Evolutionary conservation across 176 grass and related monocot genomes (phyloP).

Genomic region (Microstegium vimineum): DNA sequence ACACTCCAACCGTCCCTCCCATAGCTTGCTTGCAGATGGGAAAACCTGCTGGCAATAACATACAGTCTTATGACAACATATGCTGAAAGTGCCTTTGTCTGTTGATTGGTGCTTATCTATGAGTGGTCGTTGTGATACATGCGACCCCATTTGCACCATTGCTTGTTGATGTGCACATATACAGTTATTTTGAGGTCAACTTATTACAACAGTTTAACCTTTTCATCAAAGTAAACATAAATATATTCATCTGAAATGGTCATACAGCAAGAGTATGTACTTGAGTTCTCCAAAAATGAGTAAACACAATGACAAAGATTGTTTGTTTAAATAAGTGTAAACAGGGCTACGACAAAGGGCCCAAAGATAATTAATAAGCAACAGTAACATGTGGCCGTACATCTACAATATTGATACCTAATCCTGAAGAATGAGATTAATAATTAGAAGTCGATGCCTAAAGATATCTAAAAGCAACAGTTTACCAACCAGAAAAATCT

Average conservation of each 20-base stretch:
- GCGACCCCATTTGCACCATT: conserved; percentile 70
- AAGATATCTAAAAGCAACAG: neutral
- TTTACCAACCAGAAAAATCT: neutral
- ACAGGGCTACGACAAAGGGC: neutral
- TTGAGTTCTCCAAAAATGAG: conserved; percentile 10
- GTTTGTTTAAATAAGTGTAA: conserved; percentile 5
- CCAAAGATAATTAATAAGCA: conserved; percentile 7
- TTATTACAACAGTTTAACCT: conserved; percentile 9
- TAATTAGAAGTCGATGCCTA: conserved; percentile 2
- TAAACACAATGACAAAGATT: conserved; percentile 1
- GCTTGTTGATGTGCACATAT: conserved; percentile 67
- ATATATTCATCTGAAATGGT: conserved; percentile 8
- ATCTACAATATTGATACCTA: neutral
- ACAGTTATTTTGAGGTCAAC: conserved; percentile 45
- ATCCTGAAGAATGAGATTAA: conserved; percentile 9
- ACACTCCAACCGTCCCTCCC: conserved; percentile 69
- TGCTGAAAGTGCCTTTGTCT: conserved; percentile 36
- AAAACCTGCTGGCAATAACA: conserved; percentile 79
- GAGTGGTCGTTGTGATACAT: conserved; percentile 62
- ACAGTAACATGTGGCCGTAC: neutral
- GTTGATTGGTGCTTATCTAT: conserved; percentile 39
- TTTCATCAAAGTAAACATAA: conserved; percentile 24
- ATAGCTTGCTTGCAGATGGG: conserved; percentile 86
- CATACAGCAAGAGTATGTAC: conserved; percentile 15
- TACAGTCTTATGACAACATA: conserved; percentile 69